Percentiles rank a stretch among this genome's conserved stretches.
Evolutionary conservation across 1,284 basidiomycete genomes (phyloP).

Genomic region (Mycosarcoma maydis): DNA sequence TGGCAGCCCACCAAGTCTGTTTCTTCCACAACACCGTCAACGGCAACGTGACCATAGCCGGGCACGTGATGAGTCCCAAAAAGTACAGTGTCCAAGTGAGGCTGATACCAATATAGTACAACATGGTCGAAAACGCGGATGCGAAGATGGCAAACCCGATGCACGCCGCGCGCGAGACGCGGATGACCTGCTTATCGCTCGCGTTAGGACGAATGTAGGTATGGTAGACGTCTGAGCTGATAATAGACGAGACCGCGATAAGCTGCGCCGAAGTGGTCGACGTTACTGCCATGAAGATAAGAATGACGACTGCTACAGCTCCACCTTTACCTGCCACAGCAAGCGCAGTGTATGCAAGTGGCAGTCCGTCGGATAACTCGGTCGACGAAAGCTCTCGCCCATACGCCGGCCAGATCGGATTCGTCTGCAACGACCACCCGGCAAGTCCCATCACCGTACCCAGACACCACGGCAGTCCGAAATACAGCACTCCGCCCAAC

Average conservation of each 20-base stretch:
- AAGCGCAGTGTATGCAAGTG: slow-evolving; percentile 51
- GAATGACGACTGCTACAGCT: slow-evolving; percentile 56
- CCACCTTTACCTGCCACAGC: slow-evolving; percentile 58
- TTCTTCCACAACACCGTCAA: slow-evolving; percentile 61
- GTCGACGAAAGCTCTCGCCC: slow-evolving; percentile 33
- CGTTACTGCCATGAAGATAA: slow-evolving; percentile 61
- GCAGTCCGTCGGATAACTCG: slow-evolving; percentile 51
- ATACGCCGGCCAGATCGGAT: slow-evolving; percentile 57
- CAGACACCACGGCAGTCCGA: slow-evolving; percentile 59
- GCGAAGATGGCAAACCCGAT: slow-evolving; percentile 58
- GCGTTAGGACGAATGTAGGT: slow-evolving; percentile 53
- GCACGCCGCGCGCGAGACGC: slow-evolving; percentile 42
- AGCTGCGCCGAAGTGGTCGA: slow-evolving; percentile 58
- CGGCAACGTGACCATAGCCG: slow-evolving; percentile 52
- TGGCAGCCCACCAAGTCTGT: slow-evolving; percentile 52
- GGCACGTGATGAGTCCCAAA: slow-evolving; percentile 59
- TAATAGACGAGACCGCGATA: slow-evolving; percentile 55
- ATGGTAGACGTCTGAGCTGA: slow-evolving; percentile 57
- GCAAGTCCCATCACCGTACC: slow-evolving; percentile 57
- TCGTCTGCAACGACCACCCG: slow-evolving; percentile 40
- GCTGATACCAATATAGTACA: slow-evolving; percentile 53
- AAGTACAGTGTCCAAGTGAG: slow-evolving; percentile 63
- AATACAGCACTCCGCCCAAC: slow-evolving; percentile 60
- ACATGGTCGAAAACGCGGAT: slow-evolving; percentile 40
- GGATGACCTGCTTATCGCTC: slow-evolving; percentile 48